Evolutionary conservation across 108 stramenopile species (phyloP).

Genomic region (Seminavis robusta): DNA sequence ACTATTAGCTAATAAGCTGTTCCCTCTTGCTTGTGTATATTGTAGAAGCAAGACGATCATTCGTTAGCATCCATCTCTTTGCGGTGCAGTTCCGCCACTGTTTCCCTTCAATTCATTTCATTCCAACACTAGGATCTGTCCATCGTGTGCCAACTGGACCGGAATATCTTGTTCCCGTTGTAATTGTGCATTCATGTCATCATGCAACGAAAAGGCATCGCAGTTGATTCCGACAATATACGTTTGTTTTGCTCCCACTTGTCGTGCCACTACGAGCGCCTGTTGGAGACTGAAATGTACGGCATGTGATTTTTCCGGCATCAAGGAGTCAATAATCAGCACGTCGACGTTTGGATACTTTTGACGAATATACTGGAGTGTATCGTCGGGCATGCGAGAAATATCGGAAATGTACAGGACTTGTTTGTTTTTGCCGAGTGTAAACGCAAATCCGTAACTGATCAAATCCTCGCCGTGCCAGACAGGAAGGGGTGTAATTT

Average conservation of each 20-base stretch:
- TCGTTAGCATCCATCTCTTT: too few relatives aligned
- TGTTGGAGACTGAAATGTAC: slow-evolving; percentile 71
- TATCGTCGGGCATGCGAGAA: slow-evolving; percentile 65
- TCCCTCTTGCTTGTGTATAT: too few relatives aligned
- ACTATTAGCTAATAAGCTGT: too few relatives aligned
- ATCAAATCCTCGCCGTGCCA: slow-evolving; percentile 85
- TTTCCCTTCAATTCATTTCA: background rate
- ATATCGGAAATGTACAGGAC: slow-evolving; percentile 87
- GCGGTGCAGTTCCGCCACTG: too few relatives aligned
- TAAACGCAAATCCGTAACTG: slow-evolving; percentile 79
- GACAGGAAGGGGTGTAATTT: slow-evolving; percentile 78
- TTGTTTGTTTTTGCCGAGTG: slow-evolving; percentile 36
- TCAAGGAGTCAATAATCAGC: slow-evolving; percentile 72
- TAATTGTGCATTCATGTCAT: slow-evolving; percentile 68
- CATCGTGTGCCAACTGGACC: slow-evolving; percentile 67
- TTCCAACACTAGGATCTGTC: slow-evolving; percentile 28
- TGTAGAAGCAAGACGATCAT: too few relatives aligned
- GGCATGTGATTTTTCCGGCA: slow-evolving; percentile 30
- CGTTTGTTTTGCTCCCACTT: slow-evolving; percentile 49
- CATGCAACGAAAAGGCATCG: slow-evolving; percentile 72
- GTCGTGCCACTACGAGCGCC: slow-evolving; percentile 44
- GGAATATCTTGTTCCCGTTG: slow-evolving; percentile 18
- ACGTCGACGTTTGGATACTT: slow-evolving; percentile 73
- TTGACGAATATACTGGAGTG: slow-evolving; percentile 58
- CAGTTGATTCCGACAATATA: slow-evolving; percentile 86